phyloP scores from a whole-genome alignment of 2,329 filamentous ascomycete species.

The Aureobasidium sp. region DNA sequence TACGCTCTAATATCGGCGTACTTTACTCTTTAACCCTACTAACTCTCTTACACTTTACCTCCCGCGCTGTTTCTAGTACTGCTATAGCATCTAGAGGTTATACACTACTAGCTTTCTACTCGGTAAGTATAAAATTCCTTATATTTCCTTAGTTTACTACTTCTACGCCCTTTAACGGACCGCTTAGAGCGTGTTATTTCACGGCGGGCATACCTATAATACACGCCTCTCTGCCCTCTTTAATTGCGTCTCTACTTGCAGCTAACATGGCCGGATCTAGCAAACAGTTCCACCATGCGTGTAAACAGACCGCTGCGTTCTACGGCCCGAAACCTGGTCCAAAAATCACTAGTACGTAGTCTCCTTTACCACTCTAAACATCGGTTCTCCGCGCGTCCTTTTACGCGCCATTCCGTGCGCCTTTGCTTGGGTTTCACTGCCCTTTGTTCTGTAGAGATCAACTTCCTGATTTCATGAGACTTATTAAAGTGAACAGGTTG shows the following conservation, averaged over 20 bases:
- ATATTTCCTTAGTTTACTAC: neutral
- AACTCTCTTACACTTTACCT: neutral
- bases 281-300: neutral
- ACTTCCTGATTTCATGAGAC: neutral
- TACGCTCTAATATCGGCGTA: neutral
- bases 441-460: too few species aligned
- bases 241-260: neutral
- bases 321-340: neutral
- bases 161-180: neutral
- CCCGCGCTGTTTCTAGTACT: neutral
- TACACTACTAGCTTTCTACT: neutral
- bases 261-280: neutral
- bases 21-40: neutral
- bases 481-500: slow-evolving; percentile 15
- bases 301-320: neutral
- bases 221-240: neutral
- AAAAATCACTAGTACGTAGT: neutral
- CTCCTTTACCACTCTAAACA: neutral
- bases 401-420: neutral
- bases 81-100: neutral
- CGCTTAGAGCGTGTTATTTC: neutral
- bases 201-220: neutral
- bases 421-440: neutral
- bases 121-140: neutral
- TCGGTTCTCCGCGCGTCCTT: neutral